phyloP scores from a whole-genome alignment of 2,329 filamentous ascomycete genomes.

The Metarhizium brunneum region DNA sequence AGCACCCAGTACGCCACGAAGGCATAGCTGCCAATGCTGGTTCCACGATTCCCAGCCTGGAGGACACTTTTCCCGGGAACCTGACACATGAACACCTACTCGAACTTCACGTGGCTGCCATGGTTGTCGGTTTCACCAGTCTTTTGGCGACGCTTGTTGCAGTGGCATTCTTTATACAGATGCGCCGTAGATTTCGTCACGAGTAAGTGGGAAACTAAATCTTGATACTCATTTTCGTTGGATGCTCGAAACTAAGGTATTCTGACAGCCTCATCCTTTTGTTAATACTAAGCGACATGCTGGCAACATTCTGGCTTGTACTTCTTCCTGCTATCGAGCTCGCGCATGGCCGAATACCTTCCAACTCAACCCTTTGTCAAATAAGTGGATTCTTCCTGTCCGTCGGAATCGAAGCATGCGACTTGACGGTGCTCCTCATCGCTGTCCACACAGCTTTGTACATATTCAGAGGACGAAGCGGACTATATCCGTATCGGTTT shows the following conservation, averaged over 20 bases:
- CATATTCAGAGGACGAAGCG: slow-evolving; percentile 55
- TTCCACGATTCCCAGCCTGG: not conserved
- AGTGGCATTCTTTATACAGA: slow-evolving; percentile 64
- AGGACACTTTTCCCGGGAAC: not conserved
- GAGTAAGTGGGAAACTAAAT: slow-evolving; percentile 20
- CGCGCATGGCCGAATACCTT: slow-evolving; percentile 36
- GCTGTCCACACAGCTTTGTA: slow-evolving; percentile 64
- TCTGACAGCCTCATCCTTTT: slow-evolving; percentile 58
- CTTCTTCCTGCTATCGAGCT: slow-evolving; percentile 54
- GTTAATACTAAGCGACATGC: slow-evolving; percentile 62
- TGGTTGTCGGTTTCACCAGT: slow-evolving; percentile 41
- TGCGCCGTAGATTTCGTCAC: slow-evolving; percentile 66
- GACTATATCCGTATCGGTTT: slow-evolving; percentile 58
- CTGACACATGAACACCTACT: slow-evolving; percentile 10
- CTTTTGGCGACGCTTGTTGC: slow-evolving; percentile 45
- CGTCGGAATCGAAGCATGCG: slow-evolving; percentile 59
- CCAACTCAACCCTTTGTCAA: slow-evolving; percentile 52
- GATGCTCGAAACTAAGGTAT: not conserved
- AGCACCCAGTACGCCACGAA: not conserved
- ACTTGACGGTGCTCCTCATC: slow-evolving; percentile 64
- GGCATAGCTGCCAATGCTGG: not conserved
- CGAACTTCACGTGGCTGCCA: slow-evolving; percentile 19
- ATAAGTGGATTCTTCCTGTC: slow-evolving; percentile 58
- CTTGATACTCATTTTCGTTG: not conserved
- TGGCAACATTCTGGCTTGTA: slow-evolving; percentile 61